Conservation (phyloP, 2,329 filamentous ascomycete genomes). For the Coniochaeta sp. region DNA sequence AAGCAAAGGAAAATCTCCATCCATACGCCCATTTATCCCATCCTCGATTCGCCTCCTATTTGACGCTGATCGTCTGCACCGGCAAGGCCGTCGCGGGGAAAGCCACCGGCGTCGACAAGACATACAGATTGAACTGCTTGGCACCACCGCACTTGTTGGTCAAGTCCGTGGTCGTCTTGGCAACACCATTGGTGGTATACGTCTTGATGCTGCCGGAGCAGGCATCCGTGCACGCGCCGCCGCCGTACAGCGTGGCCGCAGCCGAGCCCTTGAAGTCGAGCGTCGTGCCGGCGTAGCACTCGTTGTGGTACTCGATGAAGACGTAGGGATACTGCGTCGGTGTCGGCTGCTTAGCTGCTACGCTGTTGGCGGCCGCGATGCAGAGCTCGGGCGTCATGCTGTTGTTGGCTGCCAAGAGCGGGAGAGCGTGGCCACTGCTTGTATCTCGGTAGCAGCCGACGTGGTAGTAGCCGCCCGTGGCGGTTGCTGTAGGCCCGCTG, state of each 20-base stretch:
- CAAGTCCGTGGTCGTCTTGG: constrained; percentile 11
- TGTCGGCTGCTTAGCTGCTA: constrained; percentile 15
- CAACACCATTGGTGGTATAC: constrained; percentile 11
- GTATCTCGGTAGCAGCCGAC: constrained; percentile 21
- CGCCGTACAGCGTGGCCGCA: constrained; percentile 17
- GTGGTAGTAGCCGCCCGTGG: constrained; percentile 19
- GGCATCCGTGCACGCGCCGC: constrained; percentile 20
- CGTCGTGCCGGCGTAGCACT: constrained; percentile 21
- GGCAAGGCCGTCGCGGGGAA: not conserved
- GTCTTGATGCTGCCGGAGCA: constrained; percentile 16
- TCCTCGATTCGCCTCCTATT: not conserved
- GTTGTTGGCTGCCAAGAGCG: constrained; percentile 20
- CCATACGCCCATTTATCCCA: not conserved
- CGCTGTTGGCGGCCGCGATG: constrained; percentile 19
- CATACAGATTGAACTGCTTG: constrained; percentile 26
- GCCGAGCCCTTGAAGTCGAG: constrained; percentile 14
- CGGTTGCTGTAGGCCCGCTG: constrained; percentile 7
- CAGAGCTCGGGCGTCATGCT: constrained; percentile 26
- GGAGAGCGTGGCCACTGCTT: constrained; percentile 19
- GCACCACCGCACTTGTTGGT: constrained; percentile 20
- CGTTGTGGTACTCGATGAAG: constrained; percentile 23
- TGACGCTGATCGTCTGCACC: not conserved
- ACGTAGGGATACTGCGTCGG: constrained; percentile 17
- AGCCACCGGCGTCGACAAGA: not conserved
- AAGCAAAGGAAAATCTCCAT: not conserved